Conservation (phyloP, 305 asterid genomes). For the Fraxinus platypoda region DNA sequence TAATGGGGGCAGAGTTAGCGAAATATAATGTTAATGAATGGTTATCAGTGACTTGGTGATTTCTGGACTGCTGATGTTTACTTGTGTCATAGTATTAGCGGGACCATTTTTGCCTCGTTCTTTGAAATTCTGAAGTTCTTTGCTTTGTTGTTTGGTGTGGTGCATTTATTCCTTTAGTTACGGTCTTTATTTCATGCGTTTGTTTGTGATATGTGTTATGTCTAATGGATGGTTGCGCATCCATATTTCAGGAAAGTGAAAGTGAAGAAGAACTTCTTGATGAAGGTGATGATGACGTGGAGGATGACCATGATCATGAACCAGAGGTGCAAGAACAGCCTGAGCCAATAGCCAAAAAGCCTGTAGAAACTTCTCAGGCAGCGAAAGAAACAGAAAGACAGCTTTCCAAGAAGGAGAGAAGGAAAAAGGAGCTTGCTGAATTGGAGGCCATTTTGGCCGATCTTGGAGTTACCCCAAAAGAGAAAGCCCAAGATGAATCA, state of each 20-base stretch:
- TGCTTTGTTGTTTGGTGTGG: neutral
- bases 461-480: slow-evolving; percentile 62
- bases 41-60: neutral
- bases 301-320: slow-evolving; percentile 60
- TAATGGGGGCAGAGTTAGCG: neutral
- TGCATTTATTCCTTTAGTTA: neutral
- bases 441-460: slow-evolving; percentile 92
- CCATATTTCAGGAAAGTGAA: slow-evolving; percentile 60
- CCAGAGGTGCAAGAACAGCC: slow-evolving; percentile 45
- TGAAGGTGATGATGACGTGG: slow-evolving; percentile 60
- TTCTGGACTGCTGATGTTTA: neutral
- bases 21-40: neutral
- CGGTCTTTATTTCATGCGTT: neutral
- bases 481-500: slow-evolving; percentile 51
- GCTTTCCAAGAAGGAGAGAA: slow-evolving; percentile 87
- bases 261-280: slow-evolving; percentile 64
- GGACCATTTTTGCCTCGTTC: neutral
- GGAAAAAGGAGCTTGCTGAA: slow-evolving; percentile 92
- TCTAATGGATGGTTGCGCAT: slow-evolving; percentile 13
- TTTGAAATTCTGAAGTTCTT: neutral
- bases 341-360: slow-evolving; percentile 38
- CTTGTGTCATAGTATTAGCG: neutral
- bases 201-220: neutral
- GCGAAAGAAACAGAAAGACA: slow-evolving; percentile 83
- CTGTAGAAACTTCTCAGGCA: slow-evolving; percentile 48